A percentile compares a stretch with the other conserved stretches of the same genome.
These are phyloP conservation scores for Lachnellula hyalina DNA, from an alignment of 2,329 filamentous ascomycete genomes.

Conservation along the genomic window DNA sequence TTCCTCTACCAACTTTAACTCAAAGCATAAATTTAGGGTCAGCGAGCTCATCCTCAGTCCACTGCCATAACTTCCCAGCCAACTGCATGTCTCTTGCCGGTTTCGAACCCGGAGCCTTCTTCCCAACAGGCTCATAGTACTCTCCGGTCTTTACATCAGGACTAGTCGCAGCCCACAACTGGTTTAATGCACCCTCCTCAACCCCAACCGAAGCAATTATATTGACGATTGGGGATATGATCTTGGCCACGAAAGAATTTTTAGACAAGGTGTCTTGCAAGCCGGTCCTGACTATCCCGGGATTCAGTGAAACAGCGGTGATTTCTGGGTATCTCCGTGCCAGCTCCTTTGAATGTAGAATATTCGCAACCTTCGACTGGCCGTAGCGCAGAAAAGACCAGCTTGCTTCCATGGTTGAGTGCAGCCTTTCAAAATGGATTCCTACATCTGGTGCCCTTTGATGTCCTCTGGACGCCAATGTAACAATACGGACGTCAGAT, in stretches of 20 bases:
- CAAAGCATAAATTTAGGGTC: neutral
- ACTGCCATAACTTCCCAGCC: constrained; percentile 30
- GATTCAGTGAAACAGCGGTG: constrained; percentile 35
- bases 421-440: constrained; percentile 32
- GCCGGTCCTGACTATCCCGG: constrained; percentile 33
- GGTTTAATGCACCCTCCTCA: constrained; percentile 33
- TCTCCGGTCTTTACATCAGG: constrained; percentile 29
- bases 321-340: constrained; percentile 35
- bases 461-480: constrained; percentile 4
- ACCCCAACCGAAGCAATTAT: neutral
- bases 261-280: constrained; percentile 4
- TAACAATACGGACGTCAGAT: constrained; percentile 18
- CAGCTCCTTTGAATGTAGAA: constrained; percentile 39
- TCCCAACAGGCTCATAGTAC: constrained; percentile 33
- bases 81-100: constrained; percentile 23
- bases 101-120: constrained; percentile 13
- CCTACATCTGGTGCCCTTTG: constrained; percentile 1
- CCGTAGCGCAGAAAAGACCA: constrained; percentile 26
- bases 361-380: constrained; percentile 44
- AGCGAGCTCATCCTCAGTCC: constrained; percentile 28
- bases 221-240: neutral
- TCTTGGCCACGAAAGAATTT: neutral
- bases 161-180: constrained; percentile 35
- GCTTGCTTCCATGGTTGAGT: constrained; percentile 20
- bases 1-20: neutral